phyloP scores from a whole-genome alignment of 1,139 yeast genomes.

The Insectozyma bohioensis region DNA sequence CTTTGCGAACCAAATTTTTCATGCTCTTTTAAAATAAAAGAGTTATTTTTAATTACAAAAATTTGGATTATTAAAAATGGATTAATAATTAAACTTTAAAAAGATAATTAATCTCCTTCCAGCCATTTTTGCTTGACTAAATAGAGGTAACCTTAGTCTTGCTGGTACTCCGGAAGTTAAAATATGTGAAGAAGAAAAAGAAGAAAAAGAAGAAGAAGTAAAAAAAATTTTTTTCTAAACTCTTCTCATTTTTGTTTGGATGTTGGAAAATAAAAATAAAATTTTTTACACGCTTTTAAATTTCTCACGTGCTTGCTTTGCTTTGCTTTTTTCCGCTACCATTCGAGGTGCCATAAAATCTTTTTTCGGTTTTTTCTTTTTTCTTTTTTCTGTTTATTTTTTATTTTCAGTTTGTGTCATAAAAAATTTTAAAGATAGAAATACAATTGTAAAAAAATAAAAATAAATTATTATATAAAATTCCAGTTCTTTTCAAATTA shows the following conservation, averaged over 20 bases:
- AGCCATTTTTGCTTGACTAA: slow-evolving; percentile 54
- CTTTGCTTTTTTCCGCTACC: too few relatives aligned
- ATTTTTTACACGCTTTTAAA: neutral
- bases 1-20: slow-evolving; percentile 44
- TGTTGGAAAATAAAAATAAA: neutral
- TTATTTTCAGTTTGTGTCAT: neutral
- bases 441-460: too few relatives aligned
- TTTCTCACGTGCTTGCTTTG: too few relatives aligned
- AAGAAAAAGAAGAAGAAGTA: slow-evolving; percentile 10
- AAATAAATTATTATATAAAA: too few relatives aligned
- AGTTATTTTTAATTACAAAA: slow-evolving; percentile 9
- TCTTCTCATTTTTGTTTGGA: neutral
- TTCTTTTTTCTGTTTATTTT: neutral
- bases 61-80: slow-evolving; percentile 41
- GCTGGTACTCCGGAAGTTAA: slow-evolving; percentile 54
- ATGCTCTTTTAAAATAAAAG: slow-evolving; percentile 5
- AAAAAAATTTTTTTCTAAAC: slow-evolving; percentile 6
- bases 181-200: slow-evolving; percentile 28
- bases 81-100: slow-evolving; percentile 7
- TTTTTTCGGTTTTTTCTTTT: too few relatives aligned
- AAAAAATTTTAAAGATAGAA: too few relatives aligned
- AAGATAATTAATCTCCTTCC: slow-evolving; percentile 45
- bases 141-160: slow-evolving; percentile 38
- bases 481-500: too few relatives aligned
- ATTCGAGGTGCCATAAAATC: neutral